These are phyloP conservation scores for Fusarium agapanthi DNA, from an alignment of 2,329 filamentous ascomycete genomes.

Conservation along the genomic window DNA sequence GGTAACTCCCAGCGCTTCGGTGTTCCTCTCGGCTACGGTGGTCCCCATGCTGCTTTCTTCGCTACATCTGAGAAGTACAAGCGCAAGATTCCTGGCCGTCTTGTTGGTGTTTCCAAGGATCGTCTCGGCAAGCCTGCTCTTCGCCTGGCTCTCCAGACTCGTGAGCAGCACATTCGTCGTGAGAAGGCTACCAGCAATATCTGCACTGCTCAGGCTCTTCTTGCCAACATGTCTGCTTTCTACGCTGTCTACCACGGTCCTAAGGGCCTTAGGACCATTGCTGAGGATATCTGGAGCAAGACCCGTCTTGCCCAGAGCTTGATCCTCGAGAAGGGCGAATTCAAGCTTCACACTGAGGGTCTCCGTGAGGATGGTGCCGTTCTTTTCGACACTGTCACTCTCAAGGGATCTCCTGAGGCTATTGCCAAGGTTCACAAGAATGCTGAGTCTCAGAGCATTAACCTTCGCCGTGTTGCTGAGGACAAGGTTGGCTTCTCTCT, in stretches of 20 bases:
- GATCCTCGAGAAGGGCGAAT: slow-evolving; percentile 60
- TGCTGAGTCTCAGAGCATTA: slow-evolving; percentile 33
- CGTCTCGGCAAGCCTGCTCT: slow-evolving; percentile 72
- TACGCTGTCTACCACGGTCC: slow-evolving; percentile 96
- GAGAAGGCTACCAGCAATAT: slow-evolving; percentile 99
- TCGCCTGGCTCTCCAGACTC: slow-evolving; percentile 81
- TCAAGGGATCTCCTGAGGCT: slow-evolving; percentile 56
- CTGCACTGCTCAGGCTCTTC: slow-evolving; percentile 90
- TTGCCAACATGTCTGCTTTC: slow-evolving; percentile 95
- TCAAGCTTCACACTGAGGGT: slow-evolving; percentile 67
- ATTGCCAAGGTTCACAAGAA: slow-evolving; percentile 38
- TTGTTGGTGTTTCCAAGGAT: slow-evolving; percentile 92
- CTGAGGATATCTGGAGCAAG: slow-evolving; percentile 76
- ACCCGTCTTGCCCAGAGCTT: slow-evolving; percentile 70
- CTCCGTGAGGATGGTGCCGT: slow-evolving; percentile 65
- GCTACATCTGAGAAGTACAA: slow-evolving; percentile 82
- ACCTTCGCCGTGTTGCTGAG: slow-evolving; percentile 43
- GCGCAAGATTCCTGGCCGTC: slow-evolving; percentile 88
- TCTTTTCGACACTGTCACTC: slow-evolving; percentile 82
- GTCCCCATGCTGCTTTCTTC: slow-evolving; percentile 95
- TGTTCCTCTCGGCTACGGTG: slow-evolving; percentile 90
- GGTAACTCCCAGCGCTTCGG: slow-evolving; percentile 91
- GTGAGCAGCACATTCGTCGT: slow-evolving; percentile 94
- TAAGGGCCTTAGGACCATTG: slow-evolving; percentile 81
- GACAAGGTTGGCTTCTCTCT: slow-evolving; percentile 47